phyloP scores from a whole-genome alignment of 352 stramenopile genomes.

The Aphanomyces cochlioides region DNA sequence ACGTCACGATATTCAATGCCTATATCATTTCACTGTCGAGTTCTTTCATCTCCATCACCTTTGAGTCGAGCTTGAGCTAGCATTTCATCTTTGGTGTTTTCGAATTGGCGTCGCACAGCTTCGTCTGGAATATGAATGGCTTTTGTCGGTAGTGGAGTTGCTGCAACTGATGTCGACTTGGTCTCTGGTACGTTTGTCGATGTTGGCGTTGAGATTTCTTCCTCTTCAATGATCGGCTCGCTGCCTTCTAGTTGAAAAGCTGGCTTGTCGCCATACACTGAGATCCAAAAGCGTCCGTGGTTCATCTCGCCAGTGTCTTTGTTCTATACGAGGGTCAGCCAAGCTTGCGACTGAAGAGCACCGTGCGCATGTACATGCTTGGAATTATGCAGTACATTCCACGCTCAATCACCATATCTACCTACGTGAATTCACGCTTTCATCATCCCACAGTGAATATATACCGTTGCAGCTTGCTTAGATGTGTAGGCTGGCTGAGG shows the following conservation, averaged over 20 bases:
- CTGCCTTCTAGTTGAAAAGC: conserved; percentile 67
- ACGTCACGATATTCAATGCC: conserved; percentile 61
- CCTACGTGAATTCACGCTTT: conserved; percentile 33
- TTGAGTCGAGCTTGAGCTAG: conserved; percentile 56
- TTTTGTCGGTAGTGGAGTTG: background rate
- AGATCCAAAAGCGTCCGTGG: conserved; percentile 77
- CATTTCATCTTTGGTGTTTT: conserved; percentile 70
- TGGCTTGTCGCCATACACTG: conserved; percentile 66
- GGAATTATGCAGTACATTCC: conserved; percentile 78
- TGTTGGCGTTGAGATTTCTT: conserved; percentile 45
- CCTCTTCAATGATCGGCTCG: conserved; percentile 73
- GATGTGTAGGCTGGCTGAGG: conserved; percentile 74
- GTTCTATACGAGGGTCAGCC: conserved; percentile 39
- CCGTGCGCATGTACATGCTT: conserved; percentile 85
- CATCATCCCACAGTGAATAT: background rate
- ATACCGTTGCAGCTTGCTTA: conserved; percentile 76
- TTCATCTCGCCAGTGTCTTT: conserved; percentile 74
- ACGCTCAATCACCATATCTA: conserved; percentile 64
- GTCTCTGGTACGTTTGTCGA: no score
- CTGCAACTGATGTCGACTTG: no score
- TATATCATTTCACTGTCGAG: background rate
- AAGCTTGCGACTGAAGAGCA: conserved; percentile 33
- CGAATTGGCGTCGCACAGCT: conserved; percentile 39
- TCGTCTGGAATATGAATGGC: conserved; percentile 6
- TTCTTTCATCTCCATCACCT: conserved; percentile 11